Evolutionary conservation across 2,329 filamentous ascomycete genomes (phyloP), one percentile per base, ranked within the genome.

Genomic region (Xylariaceae sp.): DNA sequence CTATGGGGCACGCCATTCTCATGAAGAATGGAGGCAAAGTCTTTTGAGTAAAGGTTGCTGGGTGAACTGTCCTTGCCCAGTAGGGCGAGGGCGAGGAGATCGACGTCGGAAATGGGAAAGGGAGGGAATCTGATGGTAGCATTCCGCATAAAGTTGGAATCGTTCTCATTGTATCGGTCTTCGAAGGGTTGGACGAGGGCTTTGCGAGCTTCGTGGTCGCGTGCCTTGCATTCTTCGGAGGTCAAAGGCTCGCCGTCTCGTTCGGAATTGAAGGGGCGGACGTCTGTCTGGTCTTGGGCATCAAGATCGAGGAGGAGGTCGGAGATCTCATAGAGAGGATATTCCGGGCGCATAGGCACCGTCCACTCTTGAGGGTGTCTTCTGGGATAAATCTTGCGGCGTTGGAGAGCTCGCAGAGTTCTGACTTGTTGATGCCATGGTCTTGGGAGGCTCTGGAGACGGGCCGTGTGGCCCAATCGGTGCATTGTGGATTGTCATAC

Each of bases 261-360:
- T 4, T 55, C 50, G 3, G 65, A 52, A 37, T 68, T 61, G 44
- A 63, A 71, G 2, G 60, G 55, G 22, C 75, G 72, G 32, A 79
- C 74, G 37, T 65, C 58, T 1, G 56, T 62, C 50, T 57, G 70
- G 17, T 70, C 66, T 48, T 72, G 67, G 36, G 73, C 71, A 51
- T 80, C 77, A 32, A 81, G 72, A 47, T 80, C 74, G 32, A 80
- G 65, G 3, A 79, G 57, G 10, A 73, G 50, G 16, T 66, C 43
- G 11, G 72, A 67, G 33, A 74, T n/a, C n/a, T n/a, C n/a, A n/a
- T n/a, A n/a, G n/a, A n/a, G n/a, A n/a, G n/a, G n/a, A n/a, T n/a
- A n/a, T n/a, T n/a, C n/a, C n/a, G n/a, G n/a, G n/a, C n/a, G n/a
- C n/a, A n/a, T n/a, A n/a, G n/a, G n/a, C n/a, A n/a, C n/a, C n/a